These are phyloP conservation scores for Lipomyces yamadae DNA, from an alignment of 805 yeast genomes.

Conservation along the genomic window DNA sequence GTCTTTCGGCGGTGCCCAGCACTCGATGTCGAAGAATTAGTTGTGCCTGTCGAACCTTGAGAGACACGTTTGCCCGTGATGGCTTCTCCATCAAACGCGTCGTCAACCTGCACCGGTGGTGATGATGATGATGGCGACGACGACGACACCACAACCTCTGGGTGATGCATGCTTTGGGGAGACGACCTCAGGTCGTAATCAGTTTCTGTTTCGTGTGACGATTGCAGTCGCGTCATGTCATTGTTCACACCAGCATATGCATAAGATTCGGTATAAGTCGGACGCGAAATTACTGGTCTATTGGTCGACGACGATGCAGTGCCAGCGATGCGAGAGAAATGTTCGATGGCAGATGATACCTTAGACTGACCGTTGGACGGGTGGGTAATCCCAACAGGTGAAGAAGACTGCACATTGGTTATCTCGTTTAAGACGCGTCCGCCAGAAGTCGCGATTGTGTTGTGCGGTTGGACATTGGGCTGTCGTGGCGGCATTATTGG, in stretches of 20 bases:
- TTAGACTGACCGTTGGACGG: constrained; percentile 22
- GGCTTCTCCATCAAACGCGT: constrained; percentile 2
- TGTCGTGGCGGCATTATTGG: constrained; percentile 6
- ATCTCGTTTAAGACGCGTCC: constrained; percentile 28
- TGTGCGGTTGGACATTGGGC: constrained; percentile 7
- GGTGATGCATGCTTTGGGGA: not conserved
- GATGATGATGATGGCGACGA: constrained; percentile 42
- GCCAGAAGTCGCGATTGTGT: constrained; percentile 5
- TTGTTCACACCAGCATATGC: not conserved
- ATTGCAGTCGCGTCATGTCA: not conserved
- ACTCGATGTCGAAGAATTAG: constrained; percentile 50
- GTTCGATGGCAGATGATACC: constrained; percentile 33
- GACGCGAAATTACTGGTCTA: constrained; percentile 17
- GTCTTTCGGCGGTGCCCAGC: constrained; percentile 54
- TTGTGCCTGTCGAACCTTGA: constrained; percentile 51
- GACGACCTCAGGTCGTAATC: constrained; percentile 6
- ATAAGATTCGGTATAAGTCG: constrained; percentile 13
- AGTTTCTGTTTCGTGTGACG: not conserved
- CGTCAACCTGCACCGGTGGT: constrained; percentile 43
- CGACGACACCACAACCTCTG: not conserved
- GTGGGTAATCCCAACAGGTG: constrained; percentile 13
- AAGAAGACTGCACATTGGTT: constrained; percentile 17
- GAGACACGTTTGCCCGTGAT: constrained; percentile 57
- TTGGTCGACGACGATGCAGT: constrained; percentile 2
- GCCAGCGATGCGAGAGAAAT: constrained; percentile 23